Base-by-base conservation (phyloP, 176 grass and related monocot genomes). In the Dactylis glomerata region DNA sequence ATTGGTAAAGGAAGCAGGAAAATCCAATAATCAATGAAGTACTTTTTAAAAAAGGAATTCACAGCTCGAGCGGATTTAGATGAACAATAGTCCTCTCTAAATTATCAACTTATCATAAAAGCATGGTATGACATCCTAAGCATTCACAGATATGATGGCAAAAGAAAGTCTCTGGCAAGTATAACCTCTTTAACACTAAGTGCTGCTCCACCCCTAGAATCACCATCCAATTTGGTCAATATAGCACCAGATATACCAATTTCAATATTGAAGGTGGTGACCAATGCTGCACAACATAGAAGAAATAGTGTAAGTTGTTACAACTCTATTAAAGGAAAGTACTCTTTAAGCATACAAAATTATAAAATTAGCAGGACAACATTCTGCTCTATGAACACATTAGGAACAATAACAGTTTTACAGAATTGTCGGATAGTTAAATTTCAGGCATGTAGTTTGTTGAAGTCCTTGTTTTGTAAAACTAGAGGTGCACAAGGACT, bases 241-340 rank as follows among this genome's bases (percentile, higher is more conserved):
- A 99, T 99, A 81, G 93, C 96, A 85, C 96, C 96, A 90, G 91
- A 96, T 27, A 98, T 93, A 85, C 96, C 91, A 79, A 98, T 93
- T 88, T 98, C 96, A 20, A 94, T 93, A 90, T 98, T 98, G 86
- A 98, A 98, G 78, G 96, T 89, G 68, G 91, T 98, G 63, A 98
- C 96, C 68, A 95, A 75, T 84, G 91, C 96, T 98, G 80, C 64
- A 84, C 20, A 77, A 27, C 27, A 86, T 34, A 79, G 69, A 86
- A 86, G 30, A 88, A 79, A 37, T 23, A 26, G 3, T 73, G 28
- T 51, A 86, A 67, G 54, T 30, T 74, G 55, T 67, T 68, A 36
- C 36, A 42, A 78, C 47, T 33, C 31, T 44, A 70, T 69, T 12
- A 27, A 86, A 66, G 41, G 42, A 82, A 68, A 56, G 56, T 73